phyloP scores from a whole-genome alignment of 805 yeast genomes.

The Barnettozyma pratensis region DNA sequence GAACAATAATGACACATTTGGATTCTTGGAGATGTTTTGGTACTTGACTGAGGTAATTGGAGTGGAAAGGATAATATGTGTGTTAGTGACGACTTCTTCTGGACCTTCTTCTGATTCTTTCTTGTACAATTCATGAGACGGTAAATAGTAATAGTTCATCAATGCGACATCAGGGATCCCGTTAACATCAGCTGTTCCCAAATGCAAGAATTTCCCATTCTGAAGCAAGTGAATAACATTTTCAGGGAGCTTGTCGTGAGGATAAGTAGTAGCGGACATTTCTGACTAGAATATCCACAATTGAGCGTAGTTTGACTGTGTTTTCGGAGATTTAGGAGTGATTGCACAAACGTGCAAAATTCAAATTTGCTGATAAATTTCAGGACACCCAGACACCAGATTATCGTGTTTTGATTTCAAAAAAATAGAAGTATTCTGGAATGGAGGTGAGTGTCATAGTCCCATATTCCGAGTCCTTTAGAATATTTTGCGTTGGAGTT shows the following conservation, averaged over 20 bases:
- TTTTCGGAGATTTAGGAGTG: too few relatives aligned
- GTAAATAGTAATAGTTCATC: constrained; percentile 81
- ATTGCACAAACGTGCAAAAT: too few relatives aligned
- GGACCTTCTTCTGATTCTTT: constrained; percentile 20
- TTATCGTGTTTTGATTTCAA: constrained; percentile 13
- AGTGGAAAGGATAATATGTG: constrained; percentile 67
- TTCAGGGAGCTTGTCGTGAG: constrained; percentile 30
- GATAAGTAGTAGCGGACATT: constrained; percentile 21
- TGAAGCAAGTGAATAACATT: constrained; percentile 43
- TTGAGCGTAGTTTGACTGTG: too few relatives aligned
- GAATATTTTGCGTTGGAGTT: neutral
- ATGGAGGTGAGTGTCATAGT: too few relatives aligned
- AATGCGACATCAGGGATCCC: constrained; percentile 81
- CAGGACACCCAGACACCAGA: too few relatives aligned
- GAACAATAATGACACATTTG: constrained; percentile 73
- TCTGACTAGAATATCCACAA: too few relatives aligned
- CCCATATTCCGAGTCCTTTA: too few relatives aligned
- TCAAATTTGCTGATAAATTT: too few relatives aligned
- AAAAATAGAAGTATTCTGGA: neutral
- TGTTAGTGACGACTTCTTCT: constrained; percentile 30
- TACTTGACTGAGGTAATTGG: constrained; percentile 69
- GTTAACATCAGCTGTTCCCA: constrained; percentile 63
- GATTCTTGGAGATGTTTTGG: constrained; percentile 62
- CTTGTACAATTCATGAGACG: constrained; percentile 30
- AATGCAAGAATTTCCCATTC: constrained; percentile 67